Percentiles rank a stretch among this genome's conserved stretches.
Conservation (phyloP, 192 early-diverging fungal genomes). For the Backusella tarrabulga region DNA sequence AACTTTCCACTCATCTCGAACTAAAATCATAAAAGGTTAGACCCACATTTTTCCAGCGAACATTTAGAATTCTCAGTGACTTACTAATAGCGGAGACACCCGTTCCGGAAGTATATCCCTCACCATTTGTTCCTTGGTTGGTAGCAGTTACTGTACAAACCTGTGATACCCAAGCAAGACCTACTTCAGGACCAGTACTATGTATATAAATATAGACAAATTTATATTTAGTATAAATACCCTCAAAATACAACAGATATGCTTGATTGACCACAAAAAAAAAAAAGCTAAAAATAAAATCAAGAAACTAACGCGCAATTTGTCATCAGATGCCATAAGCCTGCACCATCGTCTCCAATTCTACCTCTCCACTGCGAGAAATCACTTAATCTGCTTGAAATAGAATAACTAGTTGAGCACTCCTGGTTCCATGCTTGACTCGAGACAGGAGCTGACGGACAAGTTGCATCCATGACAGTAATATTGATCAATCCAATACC, state of each 20-base stretch:
- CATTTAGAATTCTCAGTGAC: not conserved
- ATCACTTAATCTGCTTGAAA: slow-evolving; percentile 77
- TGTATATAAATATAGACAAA: not conserved
- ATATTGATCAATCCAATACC: slow-evolving; percentile 81
- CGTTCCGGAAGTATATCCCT: slow-evolving; percentile 71
- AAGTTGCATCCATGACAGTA: slow-evolving; percentile 61
- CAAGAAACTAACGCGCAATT: slow-evolving; percentile 49
- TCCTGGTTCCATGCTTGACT: slow-evolving; percentile 72
- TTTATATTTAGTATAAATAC: not conserved
- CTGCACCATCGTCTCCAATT: slow-evolving; percentile 63
- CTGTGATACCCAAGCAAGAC: slow-evolving; percentile 84
- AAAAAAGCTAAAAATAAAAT: not conserved
- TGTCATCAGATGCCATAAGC: slow-evolving; percentile 95
- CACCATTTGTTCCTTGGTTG: slow-evolving; percentile 3
- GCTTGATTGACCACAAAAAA: not conserved
- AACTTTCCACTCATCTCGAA: slow-evolving; percentile 86
- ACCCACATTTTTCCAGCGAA: not conserved
- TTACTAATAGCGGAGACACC: slow-evolving; percentile 72
- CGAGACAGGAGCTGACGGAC: slow-evolving; percentile 44
- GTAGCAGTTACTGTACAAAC: slow-evolving; percentile 56
- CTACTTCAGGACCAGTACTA: slow-evolving; percentile 74
- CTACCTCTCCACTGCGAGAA: slow-evolving; percentile 86
- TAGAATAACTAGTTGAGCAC: slow-evolving; percentile 71
- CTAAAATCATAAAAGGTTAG: slow-evolving; percentile 1
- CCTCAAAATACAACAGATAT: slow-evolving; percentile 2